A percentile compares a stretch with the other conserved stretches of the same genome.
These are phyloP conservation scores for Westerdykella sp. DNA, from an alignment of 2,329 filamentous ascomycete genomes.

Conservation along the genomic window DNA sequence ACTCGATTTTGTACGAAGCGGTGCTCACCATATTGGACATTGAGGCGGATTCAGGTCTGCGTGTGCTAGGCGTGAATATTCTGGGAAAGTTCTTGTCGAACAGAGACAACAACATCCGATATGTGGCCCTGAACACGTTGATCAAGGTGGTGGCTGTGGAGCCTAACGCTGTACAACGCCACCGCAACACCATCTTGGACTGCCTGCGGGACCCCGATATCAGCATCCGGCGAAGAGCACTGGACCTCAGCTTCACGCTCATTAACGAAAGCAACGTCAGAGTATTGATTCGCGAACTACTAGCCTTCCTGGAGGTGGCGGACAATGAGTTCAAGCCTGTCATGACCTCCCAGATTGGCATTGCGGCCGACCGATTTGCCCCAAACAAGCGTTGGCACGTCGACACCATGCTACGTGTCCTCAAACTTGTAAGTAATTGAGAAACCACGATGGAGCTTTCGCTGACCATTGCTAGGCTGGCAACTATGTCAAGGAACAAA, in stretches of 20 bases:
- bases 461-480: constrained; percentile 53
- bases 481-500: constrained; percentile 96
- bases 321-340: constrained; percentile 98
- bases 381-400: constrained; percentile 98
- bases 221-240: constrained; percentile 88
- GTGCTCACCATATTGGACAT: constrained; percentile 97
- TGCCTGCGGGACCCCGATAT: constrained; percentile 96
- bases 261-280: constrained; percentile 97
- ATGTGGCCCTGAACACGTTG: constrained; percentile 92
- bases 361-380: constrained; percentile 90
- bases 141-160: constrained; percentile 98
- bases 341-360: constrained; percentile 97
- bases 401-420: constrained; percentile 90
- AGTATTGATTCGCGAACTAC: constrained; percentile 82
- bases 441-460: not conserved
- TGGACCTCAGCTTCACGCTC: constrained; percentile 94
- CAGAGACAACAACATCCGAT: constrained; percentile 98
- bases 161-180: constrained; percentile 92
- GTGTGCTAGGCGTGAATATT: constrained; percentile 95
- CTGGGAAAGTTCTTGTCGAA: constrained; percentile 98
- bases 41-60: constrained; percentile 88
- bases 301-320: constrained; percentile 93
- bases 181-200: constrained; percentile 95
- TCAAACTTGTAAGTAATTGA: constrained; percentile 57
- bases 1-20: constrained; percentile 95